Base-by-base conservation (phyloP, 1,139 yeast species). In the Chernovozyma aurita region DNA sequence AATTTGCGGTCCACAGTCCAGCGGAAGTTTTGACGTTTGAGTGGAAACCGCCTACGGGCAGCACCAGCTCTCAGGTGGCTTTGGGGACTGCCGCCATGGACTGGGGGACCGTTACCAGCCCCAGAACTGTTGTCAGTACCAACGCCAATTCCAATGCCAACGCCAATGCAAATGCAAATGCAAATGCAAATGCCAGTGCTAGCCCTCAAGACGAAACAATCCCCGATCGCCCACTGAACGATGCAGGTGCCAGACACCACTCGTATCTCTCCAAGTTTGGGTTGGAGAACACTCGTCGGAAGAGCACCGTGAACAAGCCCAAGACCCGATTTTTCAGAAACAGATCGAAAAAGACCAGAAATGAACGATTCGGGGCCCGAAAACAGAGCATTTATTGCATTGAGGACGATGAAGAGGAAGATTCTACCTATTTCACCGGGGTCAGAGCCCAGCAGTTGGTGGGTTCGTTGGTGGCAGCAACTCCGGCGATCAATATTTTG, bases 401-500 rank as follows among this genome's bases (percentile, higher is more conserved):
- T 4, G 38, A 36, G 16, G 49, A 43, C 9, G 49, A 43, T 12
- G 50, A 47, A 13, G 49, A 46, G 7, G 55, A 52, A 7, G 58
- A 52, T 25, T 50, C 46, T 15, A 68, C 63, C 22, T 41, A 44
- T 11, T 59, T 58, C 20, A 58, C 73, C 1, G 65, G 66, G 8
- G 62, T 68, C 41, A 67, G 85, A 44, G 87, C 94, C 0, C 76
- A 80, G 11, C 76, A 70, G 38, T 64, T 87, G 38, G 64, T 88
- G 4, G 75, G 77, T 15, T 76, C 86, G 31, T 64, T 88, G 42
- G 49, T 76, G 1, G 67, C 86, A 6, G 95, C 86, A n/a, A 71
- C 83, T 4, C 95, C 97, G 0, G 85, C 92, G 4, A 83, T 87
- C 0, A 65, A 85, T 40, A 69, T 88, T 37, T 68, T 88, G 13